Base-by-base conservation (phyloP, 257 asterid genomes). In the Scutellaria galericulata region DNA sequence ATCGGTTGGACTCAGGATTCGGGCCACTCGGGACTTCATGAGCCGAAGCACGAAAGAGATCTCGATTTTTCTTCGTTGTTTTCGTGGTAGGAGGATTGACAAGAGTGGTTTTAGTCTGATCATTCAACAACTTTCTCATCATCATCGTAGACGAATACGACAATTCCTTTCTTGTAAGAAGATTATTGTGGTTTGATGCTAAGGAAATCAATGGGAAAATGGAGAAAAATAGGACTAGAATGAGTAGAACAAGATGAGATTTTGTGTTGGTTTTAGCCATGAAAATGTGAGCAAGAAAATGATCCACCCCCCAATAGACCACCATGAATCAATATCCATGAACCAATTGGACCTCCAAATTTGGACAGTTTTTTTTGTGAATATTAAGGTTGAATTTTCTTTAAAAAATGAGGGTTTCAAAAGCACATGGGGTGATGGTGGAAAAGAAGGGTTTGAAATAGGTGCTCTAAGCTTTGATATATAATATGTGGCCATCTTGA, bases 11-110 rank as follows among this genome's bases (percentile, higher is more conserved):
- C 83, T 88, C 92, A 0, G 98, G 96, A 80, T 92, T 92, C 37
- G 97, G 87, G 65, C 97, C 97, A 55, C 97, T 92, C 0, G 96
- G 97, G 51, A 92, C 97, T 63, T 86, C 94, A 85, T 92, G 98
- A 31, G 89, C 90, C 70, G 81, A 89, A 24, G 47, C 85, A 2
- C 76, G 68, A 56, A 82, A 92, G 42, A n/a, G 47, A 50, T 68
- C 68, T 50, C 72, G 74, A 45, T 69, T 58, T 42, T 31, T 61
- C 13, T 74, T 64, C 35, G 57, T 11, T 4, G 58, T 1, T 4
- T 66, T 15, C 3, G 15, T 24, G 2, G 65, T 22, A 24, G 37
- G n/a, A 70, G 65, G 45, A 24, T 52, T 68, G 37, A 7, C 14
- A 6, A 63, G 45, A 58, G 22, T 66, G 13, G 75, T 48, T 55